These are phyloP conservation scores for Orbilia quercus DNA, from an alignment of 2,329 filamentous ascomycete species.

Conservation along the genomic window DNA sequence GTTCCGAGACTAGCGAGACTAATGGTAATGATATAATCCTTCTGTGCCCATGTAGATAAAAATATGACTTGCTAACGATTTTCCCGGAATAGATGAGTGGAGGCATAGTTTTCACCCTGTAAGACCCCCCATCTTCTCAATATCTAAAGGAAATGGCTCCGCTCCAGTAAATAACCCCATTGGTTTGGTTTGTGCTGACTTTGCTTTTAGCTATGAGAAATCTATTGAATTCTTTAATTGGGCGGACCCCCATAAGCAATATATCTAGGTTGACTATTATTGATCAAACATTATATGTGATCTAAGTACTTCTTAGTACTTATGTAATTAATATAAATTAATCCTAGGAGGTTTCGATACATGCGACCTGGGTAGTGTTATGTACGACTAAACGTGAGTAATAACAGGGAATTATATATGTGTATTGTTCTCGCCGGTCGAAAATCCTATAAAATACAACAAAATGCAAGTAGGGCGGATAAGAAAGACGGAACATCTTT, in stretches of 20 bases:
- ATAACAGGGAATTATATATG: no score
- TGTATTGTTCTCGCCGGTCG: no score
- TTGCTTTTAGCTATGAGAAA: slow-evolving; percentile 79
- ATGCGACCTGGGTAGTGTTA: no score
- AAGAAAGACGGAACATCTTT: no score
- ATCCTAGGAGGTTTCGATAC: no score
- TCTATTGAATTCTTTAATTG: slow-evolving; percentile 86
- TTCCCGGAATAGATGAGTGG: slow-evolving; percentile 73
- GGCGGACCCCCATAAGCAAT: slow-evolving; percentile 84
- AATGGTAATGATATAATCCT: slow-evolving; percentile 65
- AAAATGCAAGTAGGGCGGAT: no score
- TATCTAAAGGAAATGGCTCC: neutral
- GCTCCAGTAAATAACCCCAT: no score
- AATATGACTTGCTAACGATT: neutral
- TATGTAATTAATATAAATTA: no score
- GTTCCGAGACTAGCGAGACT: slow-evolving; percentile 84
- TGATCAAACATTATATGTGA: no score
- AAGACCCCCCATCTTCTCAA: slow-evolving; percentile 35
- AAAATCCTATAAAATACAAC: no score
- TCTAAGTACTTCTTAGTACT: no score
- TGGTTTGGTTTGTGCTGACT: neutral
- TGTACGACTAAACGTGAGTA: no score
- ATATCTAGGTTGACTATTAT: slow-evolving; percentile 69
- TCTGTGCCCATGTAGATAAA: neutral
- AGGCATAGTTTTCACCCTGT: slow-evolving; percentile 97